Evolutionary conservation across 2,329 filamentous ascomycete species (phyloP).

Genomic region (Fusarium abutilonis): DNA sequence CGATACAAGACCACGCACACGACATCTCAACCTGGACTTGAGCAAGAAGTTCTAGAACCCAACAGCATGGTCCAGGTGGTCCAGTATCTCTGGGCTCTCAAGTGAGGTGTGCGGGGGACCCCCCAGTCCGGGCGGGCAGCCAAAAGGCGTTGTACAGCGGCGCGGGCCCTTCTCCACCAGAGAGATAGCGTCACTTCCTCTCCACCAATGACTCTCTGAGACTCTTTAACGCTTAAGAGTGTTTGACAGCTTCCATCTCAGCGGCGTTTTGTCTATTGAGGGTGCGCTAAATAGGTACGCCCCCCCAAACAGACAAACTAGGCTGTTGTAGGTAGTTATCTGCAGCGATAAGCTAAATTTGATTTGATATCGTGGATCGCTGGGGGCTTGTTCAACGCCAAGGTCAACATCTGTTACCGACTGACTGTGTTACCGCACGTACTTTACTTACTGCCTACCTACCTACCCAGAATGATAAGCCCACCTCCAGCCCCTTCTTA

Average conservation of each 20-base stretch:
- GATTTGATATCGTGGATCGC: constrained; percentile 7
- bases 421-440: constrained; percentile 9
- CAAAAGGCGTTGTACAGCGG: constrained; percentile 21
- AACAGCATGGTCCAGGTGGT: constrained; percentile 21
- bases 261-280: constrained; percentile 14
- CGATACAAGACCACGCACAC: constrained; percentile 1
- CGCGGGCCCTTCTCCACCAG: constrained; percentile 15
- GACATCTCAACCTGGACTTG: not conserved
- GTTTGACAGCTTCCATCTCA: constrained; percentile 37
- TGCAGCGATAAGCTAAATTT: constrained; percentile 2
- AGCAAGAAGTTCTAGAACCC: constrained; percentile 9
- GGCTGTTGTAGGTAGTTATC: not conserved
- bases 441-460: not conserved
- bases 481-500: constrained; percentile 40
- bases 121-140: constrained; percentile 3
- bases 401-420: constrained; percentile 32
- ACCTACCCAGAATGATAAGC: constrained; percentile 39
- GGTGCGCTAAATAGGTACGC: not conserved
- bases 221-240: constrained; percentile 30
- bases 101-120: constrained; percentile 27
- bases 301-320: not conserved
- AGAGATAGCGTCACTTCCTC: constrained; percentile 30
- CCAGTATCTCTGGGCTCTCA: constrained; percentile 15
- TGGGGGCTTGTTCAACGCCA: constrained; percentile 31
- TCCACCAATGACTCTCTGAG: constrained; percentile 24